Evolutionary conservation across 495 filamentous ascomycete species (phyloP).

Genomic region (Saxophila tyrrhenica): DNA sequence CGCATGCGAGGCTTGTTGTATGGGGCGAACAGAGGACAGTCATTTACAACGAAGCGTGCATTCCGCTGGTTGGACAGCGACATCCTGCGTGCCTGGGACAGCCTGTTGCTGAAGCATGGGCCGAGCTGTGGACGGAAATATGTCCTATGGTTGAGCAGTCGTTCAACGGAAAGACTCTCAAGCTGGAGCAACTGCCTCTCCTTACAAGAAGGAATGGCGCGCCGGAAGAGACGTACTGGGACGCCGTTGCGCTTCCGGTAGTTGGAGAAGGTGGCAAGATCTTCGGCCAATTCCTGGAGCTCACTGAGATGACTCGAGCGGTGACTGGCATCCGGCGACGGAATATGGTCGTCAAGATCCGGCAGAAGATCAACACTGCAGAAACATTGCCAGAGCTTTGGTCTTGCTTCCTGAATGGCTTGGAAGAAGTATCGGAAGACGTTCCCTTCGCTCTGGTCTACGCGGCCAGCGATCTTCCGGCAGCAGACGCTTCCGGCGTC

Average conservation of each 20-base stretch:
- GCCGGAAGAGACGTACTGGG: conserved; percentile 56
- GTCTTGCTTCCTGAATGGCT: conserved; percentile 40
- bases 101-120: conserved; percentile 48
- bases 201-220: conserved; percentile 49
- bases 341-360: conserved; percentile 52
- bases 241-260: conserved; percentile 52
- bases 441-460: conserved; percentile 55
- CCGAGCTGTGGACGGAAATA: conserved; percentile 52
- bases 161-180: conserved; percentile 49
- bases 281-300: conserved; percentile 38
- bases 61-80: conserved; percentile 46
- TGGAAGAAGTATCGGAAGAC: conserved; percentile 49
- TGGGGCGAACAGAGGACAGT: conserved; percentile 53
- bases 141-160: conserved; percentile 46
- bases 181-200: conserved; percentile 57
- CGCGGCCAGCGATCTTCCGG: conserved; percentile 44
- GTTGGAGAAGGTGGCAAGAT: conserved; percentile 50
- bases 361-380: conserved; percentile 50
- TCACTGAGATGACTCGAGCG: conserved; percentile 50
- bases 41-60: conserved; percentile 64
- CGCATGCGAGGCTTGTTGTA: conserved; percentile 59
- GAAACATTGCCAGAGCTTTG: conserved; percentile 53
- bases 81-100: conserved; percentile 56
- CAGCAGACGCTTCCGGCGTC: conserved; percentile 48
- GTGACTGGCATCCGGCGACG: conserved; percentile 52